Conservation (phyloP, 2,329 filamentous ascomycete genomes). For the Akanthomyces lecanii region DNA sequence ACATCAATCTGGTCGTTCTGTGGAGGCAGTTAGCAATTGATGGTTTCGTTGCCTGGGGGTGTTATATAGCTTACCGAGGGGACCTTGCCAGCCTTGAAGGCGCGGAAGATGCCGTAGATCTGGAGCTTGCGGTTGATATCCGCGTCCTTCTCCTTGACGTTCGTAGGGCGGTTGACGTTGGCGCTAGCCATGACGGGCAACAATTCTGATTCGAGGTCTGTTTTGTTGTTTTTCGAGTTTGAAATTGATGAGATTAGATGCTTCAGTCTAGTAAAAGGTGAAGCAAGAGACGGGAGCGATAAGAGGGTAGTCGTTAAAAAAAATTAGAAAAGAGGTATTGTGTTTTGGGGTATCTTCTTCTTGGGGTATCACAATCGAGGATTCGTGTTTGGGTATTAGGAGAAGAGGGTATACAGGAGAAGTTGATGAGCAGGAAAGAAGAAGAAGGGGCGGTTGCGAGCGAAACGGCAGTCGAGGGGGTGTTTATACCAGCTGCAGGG, state of each 20-base stretch:
- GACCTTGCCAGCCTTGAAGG: constrained; percentile 84
- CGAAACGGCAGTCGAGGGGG: constrained; percentile 14
- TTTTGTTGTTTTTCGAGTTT: background rate
- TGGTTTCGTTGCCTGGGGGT: background rate
- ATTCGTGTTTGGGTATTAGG: constrained; percentile 15
- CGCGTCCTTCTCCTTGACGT: constrained; percentile 72
- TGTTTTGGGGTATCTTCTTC: constrained; percentile 1
- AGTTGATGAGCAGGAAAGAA: background rate
- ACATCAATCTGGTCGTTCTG: constrained; percentile 95
- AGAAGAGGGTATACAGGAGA: constrained; percentile 15
- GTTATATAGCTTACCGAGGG: constrained; percentile 63
- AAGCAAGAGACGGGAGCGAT: background rate
- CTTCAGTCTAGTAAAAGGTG: constrained; percentile 13
- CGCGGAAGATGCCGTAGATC: constrained; percentile 82
- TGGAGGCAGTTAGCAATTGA: constrained; percentile 17
- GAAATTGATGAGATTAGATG: background rate
- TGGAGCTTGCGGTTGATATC: constrained; percentile 93
- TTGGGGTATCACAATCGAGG: constrained; percentile 14
- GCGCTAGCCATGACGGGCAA: constrained; percentile 21
- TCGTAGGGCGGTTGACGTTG: constrained; percentile 68
- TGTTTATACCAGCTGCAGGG: constrained; percentile 17
- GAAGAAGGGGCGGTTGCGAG: background rate
- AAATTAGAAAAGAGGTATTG: constrained; percentile 7
- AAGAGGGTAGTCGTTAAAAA: constrained; percentile 8
- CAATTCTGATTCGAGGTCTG: constrained; percentile 9